Conservation (phyloP, 768 basidiomycete species). For the Phanerochaete sordida region DNA sequence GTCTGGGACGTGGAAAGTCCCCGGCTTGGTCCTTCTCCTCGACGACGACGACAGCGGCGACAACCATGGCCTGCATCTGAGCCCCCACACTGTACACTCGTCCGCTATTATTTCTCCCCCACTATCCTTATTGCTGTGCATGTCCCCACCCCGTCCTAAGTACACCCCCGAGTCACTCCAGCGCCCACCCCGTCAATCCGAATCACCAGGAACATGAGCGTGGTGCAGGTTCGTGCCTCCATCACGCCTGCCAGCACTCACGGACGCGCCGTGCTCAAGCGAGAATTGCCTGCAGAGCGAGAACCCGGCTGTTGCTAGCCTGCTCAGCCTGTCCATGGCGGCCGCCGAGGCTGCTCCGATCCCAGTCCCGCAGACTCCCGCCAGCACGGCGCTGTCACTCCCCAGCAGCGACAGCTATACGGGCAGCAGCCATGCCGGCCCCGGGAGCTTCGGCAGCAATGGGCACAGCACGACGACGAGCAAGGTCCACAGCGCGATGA, state of each 20-base stretch:
- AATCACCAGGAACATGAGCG: constrained; percentile 14
- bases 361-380: constrained; percentile 25
- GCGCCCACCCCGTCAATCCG: constrained; percentile 3
- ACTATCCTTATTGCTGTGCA: constrained; percentile 11
- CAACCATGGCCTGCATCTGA: constrained; percentile 6
- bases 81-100: not conserved
- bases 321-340: constrained; percentile 67
- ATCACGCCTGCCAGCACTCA: not conserved
- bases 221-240: constrained; percentile 5
- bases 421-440: constrained; percentile 17
- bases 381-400: constrained; percentile 6
- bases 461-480: constrained; percentile 24
- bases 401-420: not conserved
- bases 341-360: constrained; percentile 51
- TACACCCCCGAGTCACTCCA: constrained; percentile 9
- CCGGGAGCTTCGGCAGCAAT: constrained; percentile 22
- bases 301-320: constrained; percentile 32
- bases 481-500: constrained; percentile 29
- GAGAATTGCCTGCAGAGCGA: constrained; percentile 4
- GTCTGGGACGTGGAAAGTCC: not conserved
- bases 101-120: not conserved
- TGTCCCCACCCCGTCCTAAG: constrained; percentile 6
- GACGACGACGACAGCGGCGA: constrained; percentile 5
- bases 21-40: not conserved
- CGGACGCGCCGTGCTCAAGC: not conserved